Conservation (phyloP, 176 grass and related monocot genomes). For the Olyra latifolia region DNA sequence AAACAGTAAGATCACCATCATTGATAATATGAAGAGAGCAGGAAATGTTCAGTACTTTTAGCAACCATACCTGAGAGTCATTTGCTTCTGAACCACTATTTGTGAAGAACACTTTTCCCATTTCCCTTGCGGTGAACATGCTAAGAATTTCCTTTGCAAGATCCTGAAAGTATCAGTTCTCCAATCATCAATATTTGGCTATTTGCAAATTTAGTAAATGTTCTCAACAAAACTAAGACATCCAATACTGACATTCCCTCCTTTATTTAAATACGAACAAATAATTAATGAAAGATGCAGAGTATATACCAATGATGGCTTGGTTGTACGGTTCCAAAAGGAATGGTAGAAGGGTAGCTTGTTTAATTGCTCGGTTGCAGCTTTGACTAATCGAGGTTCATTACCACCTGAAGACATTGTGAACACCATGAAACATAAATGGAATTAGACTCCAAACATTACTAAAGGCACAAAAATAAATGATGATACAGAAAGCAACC, state of each 20-base stretch:
- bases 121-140: slow-evolving; percentile 83
- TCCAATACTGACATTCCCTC: background rate
- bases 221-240: slow-evolving; percentile 4
- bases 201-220: background rate
- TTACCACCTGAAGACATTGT: slow-evolving; percentile 74
- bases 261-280: background rate
- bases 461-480: background rate
- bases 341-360: slow-evolving; percentile 96
- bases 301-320: slow-evolving; percentile 71
- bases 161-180: slow-evolving; percentile 55
- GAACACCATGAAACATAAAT: background rate
- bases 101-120: slow-evolving; percentile 98
- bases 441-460: background rate
- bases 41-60: background rate
- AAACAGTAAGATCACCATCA: background rate
- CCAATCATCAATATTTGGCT: slow-evolving; percentile 6
- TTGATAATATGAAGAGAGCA: background rate
- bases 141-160: slow-evolving; percentile 82
- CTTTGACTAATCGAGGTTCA: slow-evolving; percentile 82
- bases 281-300: background rate
- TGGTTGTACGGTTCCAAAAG: slow-evolving; percentile 97
- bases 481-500: background rate
- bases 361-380: slow-evolving; percentile 83
- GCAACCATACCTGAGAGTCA: slow-evolving; percentile 74
- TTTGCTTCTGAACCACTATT: slow-evolving; percentile 99